Base-by-base conservation (phyloP, 139 green algal species). In the Chlamydomonas sp. region DNA sequence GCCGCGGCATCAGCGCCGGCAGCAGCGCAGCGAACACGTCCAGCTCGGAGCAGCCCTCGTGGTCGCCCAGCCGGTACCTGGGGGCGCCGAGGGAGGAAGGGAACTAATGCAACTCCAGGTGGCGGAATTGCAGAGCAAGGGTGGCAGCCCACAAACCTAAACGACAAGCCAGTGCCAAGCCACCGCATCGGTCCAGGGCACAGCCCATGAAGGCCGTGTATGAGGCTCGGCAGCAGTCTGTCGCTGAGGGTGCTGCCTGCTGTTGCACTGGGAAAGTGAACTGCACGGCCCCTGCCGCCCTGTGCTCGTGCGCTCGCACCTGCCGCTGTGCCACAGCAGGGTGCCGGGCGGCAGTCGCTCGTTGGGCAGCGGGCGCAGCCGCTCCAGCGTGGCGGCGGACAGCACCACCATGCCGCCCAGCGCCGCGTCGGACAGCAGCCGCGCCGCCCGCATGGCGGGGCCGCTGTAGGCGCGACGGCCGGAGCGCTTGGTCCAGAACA, bases 331-430 rank as follows among this genome's bases (percentile, higher is more conserved):
- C 79, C 79, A 85, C 57, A 85, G 16, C 79, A 85, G 57, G 6
- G 79, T 7, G 4, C 79, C 79, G 57, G 64, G 18, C 66, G 79
- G 79, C 49, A 85, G 79, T 57, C 17, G 64, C 79, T 85, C 79
- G 58, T 85, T 85, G 49, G 79, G 79, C 79, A 85, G 79, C 79
- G 79, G 79, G 12, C 16, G 49, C 66, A 85, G 79, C 79, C 57
- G 49, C 79, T 77, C 66, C 79, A 85, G 66, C 15, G 12, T 77
- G 79, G 66, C 57, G 20, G 15, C 79, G 62, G 5, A 49, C 5
- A 85, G 64, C 66, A 77, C 57, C 79, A 85, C 79, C 79, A 85
- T 85, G 66, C 79, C 79, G 15, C 79, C 79, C 79, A 85, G 66
- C 49, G 66, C 79, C 79, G 79, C 79, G 66, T 85, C 79, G 20